Conservation (phyloP, 73 alveolate species). For the Halteria grandinella region DNA sequence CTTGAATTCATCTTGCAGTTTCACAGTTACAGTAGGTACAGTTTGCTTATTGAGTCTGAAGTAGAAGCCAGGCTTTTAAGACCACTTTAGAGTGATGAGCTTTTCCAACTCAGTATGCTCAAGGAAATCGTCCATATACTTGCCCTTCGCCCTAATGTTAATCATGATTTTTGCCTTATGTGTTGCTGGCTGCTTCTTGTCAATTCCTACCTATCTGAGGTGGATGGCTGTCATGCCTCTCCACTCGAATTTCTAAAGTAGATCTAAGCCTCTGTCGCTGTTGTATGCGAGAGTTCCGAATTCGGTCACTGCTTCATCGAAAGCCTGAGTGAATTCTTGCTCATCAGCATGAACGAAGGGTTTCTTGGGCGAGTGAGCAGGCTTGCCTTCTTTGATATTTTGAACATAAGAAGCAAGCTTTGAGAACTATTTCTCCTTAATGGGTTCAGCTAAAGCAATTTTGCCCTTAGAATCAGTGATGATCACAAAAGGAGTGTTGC, state of each 20-base stretch:
- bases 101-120: too few species aligned
- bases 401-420: neutral
- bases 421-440: neutral
- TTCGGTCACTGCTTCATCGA: neutral
- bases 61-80: too few species aligned
- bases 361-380: neutral
- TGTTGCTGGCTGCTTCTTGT: neutral
- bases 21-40: too few species aligned
- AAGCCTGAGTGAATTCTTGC: neutral
- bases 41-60: too few species aligned
- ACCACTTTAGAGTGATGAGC: too few species aligned
- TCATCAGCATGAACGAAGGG: neutral
- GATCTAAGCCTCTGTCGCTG: neutral
- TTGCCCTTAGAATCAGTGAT: neutral
- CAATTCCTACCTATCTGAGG: neutral
- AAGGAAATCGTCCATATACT: too few species aligned
- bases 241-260: conserved; percentile 6
- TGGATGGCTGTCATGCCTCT: neutral
- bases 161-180: neutral
- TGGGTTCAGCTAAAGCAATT: neutral
- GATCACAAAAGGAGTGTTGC: conserved; percentile 3
- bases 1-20: too few species aligned
- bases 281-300: neutral
- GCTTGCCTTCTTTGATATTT: neutral
- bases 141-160: conserved; percentile 4